Conservation (phyloP, 2,329 filamentous ascomycete genomes). For the Stachybotrys echinatus region DNA sequence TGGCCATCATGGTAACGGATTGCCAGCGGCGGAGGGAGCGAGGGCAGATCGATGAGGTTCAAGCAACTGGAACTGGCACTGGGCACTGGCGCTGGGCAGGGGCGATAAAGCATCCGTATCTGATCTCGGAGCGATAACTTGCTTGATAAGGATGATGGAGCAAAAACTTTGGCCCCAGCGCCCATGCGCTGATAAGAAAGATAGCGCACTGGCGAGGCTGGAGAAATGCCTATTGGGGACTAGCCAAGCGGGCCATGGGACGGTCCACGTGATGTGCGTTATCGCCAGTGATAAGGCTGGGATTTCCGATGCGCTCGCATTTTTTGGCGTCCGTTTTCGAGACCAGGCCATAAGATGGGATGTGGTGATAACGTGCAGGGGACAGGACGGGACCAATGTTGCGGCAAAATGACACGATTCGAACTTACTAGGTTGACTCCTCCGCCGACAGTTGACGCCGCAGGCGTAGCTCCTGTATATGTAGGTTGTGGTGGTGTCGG, state of each 20-base stretch:
- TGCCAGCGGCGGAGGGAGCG: slow-evolving; percentile 21
- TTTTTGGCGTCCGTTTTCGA: neutral
- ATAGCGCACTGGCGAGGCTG: slow-evolving; percentile 16
- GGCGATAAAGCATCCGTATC: neutral
- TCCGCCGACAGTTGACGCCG: slow-evolving; percentile 32
- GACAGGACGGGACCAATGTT: neutral
- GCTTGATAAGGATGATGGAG: slow-evolving; percentile 33
- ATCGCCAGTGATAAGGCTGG: neutral
- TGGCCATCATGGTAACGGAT: slow-evolving; percentile 42
- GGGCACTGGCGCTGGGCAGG: slow-evolving; percentile 1
- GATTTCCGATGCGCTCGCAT: neutral
- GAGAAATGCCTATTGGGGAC: neutral
- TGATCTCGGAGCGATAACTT: slow-evolving; percentile 11
- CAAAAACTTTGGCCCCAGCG: slow-evolving; percentile 25
- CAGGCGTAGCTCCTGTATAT: slow-evolving; percentile 28
- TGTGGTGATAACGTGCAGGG: neutral
- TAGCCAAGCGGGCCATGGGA: neutral
- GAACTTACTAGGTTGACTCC: slow-evolving; percentile 34
- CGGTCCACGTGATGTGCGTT: neutral
- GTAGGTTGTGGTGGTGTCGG: slow-evolving; percentile 11
- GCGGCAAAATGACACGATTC: neutral
- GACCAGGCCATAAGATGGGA: neutral
- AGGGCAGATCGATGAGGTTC: slow-evolving; percentile 7
- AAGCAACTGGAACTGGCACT: neutral
- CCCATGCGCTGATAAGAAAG: slow-evolving; percentile 29